These are phyloP conservation scores for Silene uniflora DNA, from an alignment of 148 eudicot species.

Conservation along the genomic window DNA sequence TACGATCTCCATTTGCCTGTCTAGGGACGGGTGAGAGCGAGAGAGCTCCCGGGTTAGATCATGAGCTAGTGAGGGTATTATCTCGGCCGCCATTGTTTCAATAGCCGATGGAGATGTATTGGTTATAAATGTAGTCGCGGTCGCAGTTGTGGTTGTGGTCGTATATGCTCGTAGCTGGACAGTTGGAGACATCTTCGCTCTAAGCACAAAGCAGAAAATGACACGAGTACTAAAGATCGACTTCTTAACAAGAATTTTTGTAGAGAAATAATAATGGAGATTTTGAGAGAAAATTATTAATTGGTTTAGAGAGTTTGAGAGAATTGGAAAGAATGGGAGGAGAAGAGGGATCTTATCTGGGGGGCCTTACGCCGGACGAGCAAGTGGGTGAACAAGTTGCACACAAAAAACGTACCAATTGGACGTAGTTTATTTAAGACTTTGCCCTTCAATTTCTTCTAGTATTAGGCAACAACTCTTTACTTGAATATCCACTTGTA, in stretches of 20 bases:
- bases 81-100: constrained; percentile 17
- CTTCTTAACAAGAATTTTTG: neutral
- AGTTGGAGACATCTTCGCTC: constrained; percentile 45
- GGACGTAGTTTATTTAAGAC: constrained; percentile 9
- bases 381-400: constrained; percentile 41
- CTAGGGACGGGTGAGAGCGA: constrained; percentile 26
- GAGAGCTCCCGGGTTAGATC: constrained; percentile 27
- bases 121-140: constrained; percentile 9
- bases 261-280: neutral
- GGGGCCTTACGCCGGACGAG: constrained; percentile 19
- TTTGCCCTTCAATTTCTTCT: neutral
- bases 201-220: no score
- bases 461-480: neutral
- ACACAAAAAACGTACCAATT: neutral
- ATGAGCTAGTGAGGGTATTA: constrained; percentile 21
- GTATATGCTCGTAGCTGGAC: constrained; percentile 35
- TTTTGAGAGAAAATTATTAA: neutral
- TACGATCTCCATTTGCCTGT: constrained; percentile 22
- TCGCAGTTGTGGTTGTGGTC: constrained; percentile 9
- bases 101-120: neutral
- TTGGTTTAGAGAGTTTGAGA: neutral
- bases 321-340: neutral
- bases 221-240: no score
- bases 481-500: neutral
- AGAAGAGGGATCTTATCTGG: constrained; percentile 16